phyloP scores from a whole-genome alignment of 306 rosid species.

The Casuarina equisetifolia region DNA sequence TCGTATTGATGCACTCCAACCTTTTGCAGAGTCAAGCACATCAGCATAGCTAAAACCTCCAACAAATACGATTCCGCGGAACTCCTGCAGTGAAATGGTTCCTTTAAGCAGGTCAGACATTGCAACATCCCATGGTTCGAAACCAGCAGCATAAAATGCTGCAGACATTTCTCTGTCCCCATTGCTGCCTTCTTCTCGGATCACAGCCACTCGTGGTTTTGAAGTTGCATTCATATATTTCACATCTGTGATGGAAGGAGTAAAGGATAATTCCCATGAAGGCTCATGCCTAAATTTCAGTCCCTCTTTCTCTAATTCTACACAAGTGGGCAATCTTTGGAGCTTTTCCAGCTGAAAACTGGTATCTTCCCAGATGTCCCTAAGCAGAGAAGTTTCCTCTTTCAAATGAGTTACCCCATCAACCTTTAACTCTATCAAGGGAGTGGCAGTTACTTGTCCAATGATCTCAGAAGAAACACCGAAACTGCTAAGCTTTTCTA shows the following conservation, averaged over 20 bases:
- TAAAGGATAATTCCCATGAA: constrained; percentile 64
- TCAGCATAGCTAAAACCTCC: constrained; percentile 97
- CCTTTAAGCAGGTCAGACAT: constrained; percentile 88
- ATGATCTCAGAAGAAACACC: constrained; percentile 58
- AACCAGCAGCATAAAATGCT: constrained; percentile 78
- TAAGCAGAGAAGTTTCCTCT: constrained; percentile 54
- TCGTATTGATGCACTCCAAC: constrained; percentile 84
- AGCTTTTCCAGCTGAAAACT: constrained; percentile 75
- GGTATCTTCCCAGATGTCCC: constrained; percentile 87
- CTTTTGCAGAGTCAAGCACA: constrained; percentile 93
- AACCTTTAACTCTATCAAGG: constrained; percentile 58
- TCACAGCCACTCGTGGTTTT: constrained; percentile 85
- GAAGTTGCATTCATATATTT: constrained; percentile 46
- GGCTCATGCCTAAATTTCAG: constrained; percentile 70
- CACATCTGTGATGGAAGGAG: constrained; percentile 66
- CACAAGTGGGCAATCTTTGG: constrained; percentile 82
- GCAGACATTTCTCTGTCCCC: constrained; percentile 97
- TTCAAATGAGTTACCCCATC: constrained; percentile 58
- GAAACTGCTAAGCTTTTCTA: constrained; percentile 40
- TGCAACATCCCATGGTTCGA: constrained; percentile 86
- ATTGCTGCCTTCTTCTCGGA: constrained; percentile 95
- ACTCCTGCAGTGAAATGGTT: constrained; percentile 52
- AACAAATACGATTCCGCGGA: constrained; percentile 71
- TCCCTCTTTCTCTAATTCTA: constrained; percentile 76
- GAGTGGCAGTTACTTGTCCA: constrained; percentile 59